Base-by-base conservation (phyloP, 1,139 yeast species). In the Nakaseomyces delphensis region DNA sequence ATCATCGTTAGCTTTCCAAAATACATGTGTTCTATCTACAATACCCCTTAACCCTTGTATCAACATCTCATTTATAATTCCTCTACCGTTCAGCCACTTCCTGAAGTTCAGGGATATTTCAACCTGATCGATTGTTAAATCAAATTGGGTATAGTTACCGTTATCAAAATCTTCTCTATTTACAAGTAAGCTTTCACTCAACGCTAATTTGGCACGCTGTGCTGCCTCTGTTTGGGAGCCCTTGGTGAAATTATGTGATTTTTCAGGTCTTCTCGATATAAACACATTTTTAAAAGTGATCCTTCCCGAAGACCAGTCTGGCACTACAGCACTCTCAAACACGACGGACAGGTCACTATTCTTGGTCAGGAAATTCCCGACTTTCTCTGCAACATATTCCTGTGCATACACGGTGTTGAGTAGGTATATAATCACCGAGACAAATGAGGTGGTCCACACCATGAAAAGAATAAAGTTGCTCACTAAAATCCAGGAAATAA, bases 91-190 rank as follows among this genome's bases (percentile, higher is more conserved):
- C 47, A 93, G 69, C 95, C 96, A 91, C 55, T 86, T 84, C 43
- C 76, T 70, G 50, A 91, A 76, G 7, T 94, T 83, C 16, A 91
- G 67, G 0, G 95, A 79, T 1, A 91, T 76, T 43, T 82, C 81
- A 6, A 89, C 82, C 48, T 83, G 85, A 49, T 89, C 96, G 19
- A 91, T 82, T 0, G 95, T 85, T 30, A 91, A 63, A 62, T 91
- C 98, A 60, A 83, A 91, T 57, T 91, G 98, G 0, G 98, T 89
- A 60, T 89, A 91, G 60, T 91, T 91, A 0, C 96, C 96, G 57
- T 86, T 95, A 53, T 89, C 95, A 31, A 64, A 71, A 9, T 63
- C 68, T 19, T 67, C 70, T 23, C 61, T 63, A 27, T 54, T 61
- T 2, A 58, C 59, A 39, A 52, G 49, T 40, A 53, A 45, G 28